Base-by-base conservation (phyloP, 2,329 filamentous ascomycete species). In the Verticillium zaregamsianum region DNA sequence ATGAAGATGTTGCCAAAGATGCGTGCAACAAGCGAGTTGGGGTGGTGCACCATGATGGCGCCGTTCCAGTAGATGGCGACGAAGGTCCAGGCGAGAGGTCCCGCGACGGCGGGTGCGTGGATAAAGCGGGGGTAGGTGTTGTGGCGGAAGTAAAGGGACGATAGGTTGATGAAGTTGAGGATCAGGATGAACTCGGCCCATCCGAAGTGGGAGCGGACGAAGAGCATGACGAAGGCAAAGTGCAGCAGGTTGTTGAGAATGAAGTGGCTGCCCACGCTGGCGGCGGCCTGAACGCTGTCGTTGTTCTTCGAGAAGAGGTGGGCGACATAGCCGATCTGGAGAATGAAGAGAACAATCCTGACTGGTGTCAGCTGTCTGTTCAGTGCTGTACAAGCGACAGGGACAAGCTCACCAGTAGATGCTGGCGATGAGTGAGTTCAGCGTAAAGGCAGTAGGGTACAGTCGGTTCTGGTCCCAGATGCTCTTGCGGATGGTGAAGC, bases 51-150 rank as follows among this genome's bases (percentile, higher is more conserved):
- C 72, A 91, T 90, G 57, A 93, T 88, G 23, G 93, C 92, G 9
- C 93, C 93, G 68, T 92, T 91, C 91, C 92, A 96, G 80, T 93
- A 94, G 59, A 97, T 82, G 33, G 91, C 90, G 15, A 94, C 87
- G 71, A 95, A 91, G 15, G 90, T 93, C 91, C 92, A 97, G 1
- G 90, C 91, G 67, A 96, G 80, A 6, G 93, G 93, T 0, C 88
- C 91, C 17, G 90, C 89, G 25, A 93, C 86, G 55, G 88, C 87
- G 6, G 91, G 86, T 12, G 88, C 79, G 75, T 96, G 92, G 68
- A 96, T 91, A 69, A 90, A 86, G 63, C 87, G 83, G 4, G 90
- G 86, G 60, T 89, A 88, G 0, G 84, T 84, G 23, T 84, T 83
- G 78, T 96, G 89, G 65, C 90, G 87, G 84, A 94, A 93, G 79